Evolutionary conservation across 2,329 filamentous ascomycete species (phyloP).

Genomic region (Aspergillus uvarum): DNA sequence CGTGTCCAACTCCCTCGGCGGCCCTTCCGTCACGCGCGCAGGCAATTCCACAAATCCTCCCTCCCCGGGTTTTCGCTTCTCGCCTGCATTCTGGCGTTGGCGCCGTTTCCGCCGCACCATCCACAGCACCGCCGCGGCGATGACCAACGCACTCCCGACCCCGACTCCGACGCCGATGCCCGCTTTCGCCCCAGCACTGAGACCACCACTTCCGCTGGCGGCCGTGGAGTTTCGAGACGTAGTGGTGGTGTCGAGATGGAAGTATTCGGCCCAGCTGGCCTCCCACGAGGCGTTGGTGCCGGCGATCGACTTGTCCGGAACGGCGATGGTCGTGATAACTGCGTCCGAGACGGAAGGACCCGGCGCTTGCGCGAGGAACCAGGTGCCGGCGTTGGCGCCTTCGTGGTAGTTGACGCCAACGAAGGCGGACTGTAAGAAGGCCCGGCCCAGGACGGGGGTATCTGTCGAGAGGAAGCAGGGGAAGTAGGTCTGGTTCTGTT

Average conservation of each 20-base stretch:
- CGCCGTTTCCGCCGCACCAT: not conserved
- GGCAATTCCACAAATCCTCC: not conserved
- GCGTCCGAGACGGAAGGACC: slow-evolving; percentile 14
- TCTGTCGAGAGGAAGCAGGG: slow-evolving; percentile 19
- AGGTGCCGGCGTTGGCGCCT: slow-evolving; percentile 12
- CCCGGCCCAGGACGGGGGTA: slow-evolving; percentile 21
- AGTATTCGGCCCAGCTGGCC: not conserved
- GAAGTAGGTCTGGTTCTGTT: slow-evolving; percentile 20
- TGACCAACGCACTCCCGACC: not conserved
- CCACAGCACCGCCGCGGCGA: not conserved
- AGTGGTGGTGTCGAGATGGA: not conserved
- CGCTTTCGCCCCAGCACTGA: not conserved
- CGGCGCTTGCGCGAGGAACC: slow-evolving; percentile 27
- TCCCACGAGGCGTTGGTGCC: not conserved
- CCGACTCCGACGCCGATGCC: not conserved
- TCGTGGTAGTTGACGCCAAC: slow-evolving; percentile 23
- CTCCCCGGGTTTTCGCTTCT: not conserved
- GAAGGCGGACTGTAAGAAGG: slow-evolving; percentile 28
- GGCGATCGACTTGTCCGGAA: not conserved
- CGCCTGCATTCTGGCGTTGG: not conserved
- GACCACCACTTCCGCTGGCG: not conserved
- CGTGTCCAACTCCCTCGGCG: not conserved
- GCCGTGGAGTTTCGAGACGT: not conserved
- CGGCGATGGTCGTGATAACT: not conserved
- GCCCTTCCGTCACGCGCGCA: not conserved